Evolutionary conservation across 2,329 filamentous ascomycete genomes (phyloP).

Genomic region (Fusarium bulbicola): DNA sequence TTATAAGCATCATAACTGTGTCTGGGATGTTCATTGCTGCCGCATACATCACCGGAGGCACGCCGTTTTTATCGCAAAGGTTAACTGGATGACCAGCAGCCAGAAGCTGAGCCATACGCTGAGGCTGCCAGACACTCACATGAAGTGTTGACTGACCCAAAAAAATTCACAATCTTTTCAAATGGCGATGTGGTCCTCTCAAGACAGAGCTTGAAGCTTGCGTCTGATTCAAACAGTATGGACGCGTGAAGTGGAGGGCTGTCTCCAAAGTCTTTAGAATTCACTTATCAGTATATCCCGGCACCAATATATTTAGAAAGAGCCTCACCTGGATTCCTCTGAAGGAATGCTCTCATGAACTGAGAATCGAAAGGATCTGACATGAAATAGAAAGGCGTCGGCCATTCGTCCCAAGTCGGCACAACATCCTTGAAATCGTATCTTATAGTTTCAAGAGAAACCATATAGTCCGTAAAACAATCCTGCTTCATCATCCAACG

Average conservation of each 20-base stretch:
- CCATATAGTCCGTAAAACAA: too few relatives aligned
- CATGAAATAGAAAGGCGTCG: rapidly evolving
- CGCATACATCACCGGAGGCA: not conserved
- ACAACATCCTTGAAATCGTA: not conserved
- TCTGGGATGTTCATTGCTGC: not conserved
- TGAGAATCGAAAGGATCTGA: not conserved
- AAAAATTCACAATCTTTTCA: not conserved
- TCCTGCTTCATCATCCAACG: rapidly evolving
- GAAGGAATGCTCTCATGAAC: rapidly evolving
- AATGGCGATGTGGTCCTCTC: rapidly evolving
- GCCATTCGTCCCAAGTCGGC: not conserved
- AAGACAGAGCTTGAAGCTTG: not conserved
- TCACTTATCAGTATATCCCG: too few relatives aligned
- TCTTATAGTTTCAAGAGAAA: rapidly evolving
- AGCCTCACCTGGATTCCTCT: not conserved
- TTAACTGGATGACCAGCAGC: not conserved
- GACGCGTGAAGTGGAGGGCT: not conserved
- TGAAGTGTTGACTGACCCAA: constrained; percentile 7
- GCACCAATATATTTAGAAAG: too few relatives aligned
- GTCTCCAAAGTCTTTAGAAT: not conserved
- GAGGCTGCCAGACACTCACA: not conserved
- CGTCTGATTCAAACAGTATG: not conserved
- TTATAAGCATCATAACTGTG: not conserved
- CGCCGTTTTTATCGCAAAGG: rapidly evolving
- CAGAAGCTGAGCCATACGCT: not conserved